phyloP scores from a whole-genome alignment of 2,329 filamentous ascomycete genomes.

The Aspergillus sp. region DNA sequence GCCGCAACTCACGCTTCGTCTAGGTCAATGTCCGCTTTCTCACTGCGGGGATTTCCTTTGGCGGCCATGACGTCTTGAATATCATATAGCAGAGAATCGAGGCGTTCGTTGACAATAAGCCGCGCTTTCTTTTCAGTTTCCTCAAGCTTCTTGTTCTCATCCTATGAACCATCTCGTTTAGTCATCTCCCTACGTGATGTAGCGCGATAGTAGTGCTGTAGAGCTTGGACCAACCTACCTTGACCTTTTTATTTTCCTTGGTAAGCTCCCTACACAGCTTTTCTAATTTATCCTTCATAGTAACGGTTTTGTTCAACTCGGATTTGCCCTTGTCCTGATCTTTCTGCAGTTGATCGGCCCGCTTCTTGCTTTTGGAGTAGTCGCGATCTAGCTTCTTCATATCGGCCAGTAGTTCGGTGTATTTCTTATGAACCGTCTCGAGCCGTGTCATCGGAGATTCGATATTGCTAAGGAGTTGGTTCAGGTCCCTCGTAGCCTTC shows the following conservation, averaged over 20 bases:
- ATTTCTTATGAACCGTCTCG: slow-evolving; percentile 85
- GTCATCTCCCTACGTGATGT: slow-evolving; percentile 6
- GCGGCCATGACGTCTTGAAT: slow-evolving; percentile 87
- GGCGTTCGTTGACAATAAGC: slow-evolving; percentile 79
- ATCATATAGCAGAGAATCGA: slow-evolving; percentile 76
- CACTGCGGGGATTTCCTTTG: slow-evolving; percentile 78
- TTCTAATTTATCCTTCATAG: slow-evolving; percentile 93
- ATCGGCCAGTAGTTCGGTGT: slow-evolving; percentile 85
- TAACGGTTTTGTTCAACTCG: slow-evolving; percentile 86
- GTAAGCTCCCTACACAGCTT: slow-evolving; percentile 93
- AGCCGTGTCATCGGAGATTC: slow-evolving; percentile 92
- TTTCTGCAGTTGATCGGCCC: slow-evolving; percentile 90
- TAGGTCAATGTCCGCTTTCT: slow-evolving; percentile 79
- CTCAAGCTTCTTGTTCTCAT: slow-evolving; percentile 90
- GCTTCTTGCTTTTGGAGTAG: slow-evolving; percentile 93
- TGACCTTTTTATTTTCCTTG: slow-evolving; percentile 96
- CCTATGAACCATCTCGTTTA: slow-evolving; percentile 51
- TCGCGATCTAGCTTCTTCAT: slow-evolving; percentile 96
- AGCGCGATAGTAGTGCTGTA: not conserved
- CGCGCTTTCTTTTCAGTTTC: slow-evolving; percentile 82
- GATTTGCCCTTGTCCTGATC: slow-evolving; percentile 88
- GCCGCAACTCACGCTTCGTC: slow-evolving; percentile 75
- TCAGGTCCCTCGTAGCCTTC: slow-evolving; percentile 87
- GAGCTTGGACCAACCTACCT: slow-evolving; percentile 59
- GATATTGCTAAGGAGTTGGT: slow-evolving; percentile 79